Evolutionary conservation across 352 stramenopile genomes (phyloP).

Genomic region (Globisporangium parvum): DNA sequence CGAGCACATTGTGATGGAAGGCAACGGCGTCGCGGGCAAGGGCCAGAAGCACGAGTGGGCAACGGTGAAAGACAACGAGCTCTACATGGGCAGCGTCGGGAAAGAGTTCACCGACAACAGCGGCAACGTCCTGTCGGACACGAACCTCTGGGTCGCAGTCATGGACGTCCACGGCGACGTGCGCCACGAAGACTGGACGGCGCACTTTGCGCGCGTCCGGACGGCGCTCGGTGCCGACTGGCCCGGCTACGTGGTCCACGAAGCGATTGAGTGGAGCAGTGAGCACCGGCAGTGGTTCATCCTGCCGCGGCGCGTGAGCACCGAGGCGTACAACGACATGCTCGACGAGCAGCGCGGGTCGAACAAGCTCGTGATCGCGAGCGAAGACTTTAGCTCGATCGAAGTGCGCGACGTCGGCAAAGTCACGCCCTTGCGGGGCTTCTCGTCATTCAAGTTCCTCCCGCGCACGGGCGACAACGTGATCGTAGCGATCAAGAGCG

Average conservation of each 20-base stretch:
- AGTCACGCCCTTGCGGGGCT: slow-evolving; percentile 83
- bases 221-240: slow-evolving; percentile 84
- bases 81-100: slow-evolving; percentile 96
- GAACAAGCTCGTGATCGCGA: slow-evolving; percentile 88
- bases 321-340: slow-evolving; percentile 93
- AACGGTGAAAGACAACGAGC: slow-evolving; percentile 96
- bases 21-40: slow-evolving; percentile 94
- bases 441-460: slow-evolving; percentile 94
- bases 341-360: slow-evolving; percentile 91
- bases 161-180: slow-evolving; percentile 83
- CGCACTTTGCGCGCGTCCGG: slow-evolving; percentile 91
- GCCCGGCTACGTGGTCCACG: slow-evolving; percentile 96
- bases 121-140: slow-evolving; percentile 91
- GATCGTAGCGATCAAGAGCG: slow-evolving; percentile 92
- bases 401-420: slow-evolving; percentile 78
- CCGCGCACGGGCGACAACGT: slow-evolving; percentile 85
- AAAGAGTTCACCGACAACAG: slow-evolving; percentile 93
- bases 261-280: slow-evolving; percentile 95
- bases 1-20: slow-evolving; percentile 96
- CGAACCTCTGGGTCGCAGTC: slow-evolving; percentile 96
- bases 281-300: slow-evolving; percentile 97
- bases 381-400: slow-evolving; percentile 86
- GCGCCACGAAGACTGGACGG: slow-evolving; percentile 92
- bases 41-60: slow-evolving; percentile 99
- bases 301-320: slow-evolving; percentile 93